phyloP scores from a whole-genome alignment of 148 eudicot genomes.

The Rhododendron ovatum region DNA sequence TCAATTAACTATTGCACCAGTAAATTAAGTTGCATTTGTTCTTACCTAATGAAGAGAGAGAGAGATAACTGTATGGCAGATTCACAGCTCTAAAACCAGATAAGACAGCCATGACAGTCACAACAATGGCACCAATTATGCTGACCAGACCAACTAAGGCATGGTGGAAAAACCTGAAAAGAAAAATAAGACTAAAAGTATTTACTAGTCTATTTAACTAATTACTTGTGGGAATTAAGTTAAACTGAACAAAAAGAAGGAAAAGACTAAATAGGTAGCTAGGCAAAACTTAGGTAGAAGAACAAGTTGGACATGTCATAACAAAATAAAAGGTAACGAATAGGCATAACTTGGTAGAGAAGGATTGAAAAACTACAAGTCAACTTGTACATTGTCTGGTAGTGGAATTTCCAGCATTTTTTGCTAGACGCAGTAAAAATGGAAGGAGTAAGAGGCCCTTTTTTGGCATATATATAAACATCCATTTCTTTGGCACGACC shows the following conservation, averaged over 20 bases:
- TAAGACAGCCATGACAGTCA: constrained; percentile 90
- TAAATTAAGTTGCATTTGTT: constrained; percentile 12
- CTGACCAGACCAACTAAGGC: constrained; percentile 75
- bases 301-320: background rate
- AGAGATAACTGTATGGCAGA: constrained; percentile 86
- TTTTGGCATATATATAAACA: background rate
- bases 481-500: background rate
- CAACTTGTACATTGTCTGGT: background rate
- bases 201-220: background rate
- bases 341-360: background rate
- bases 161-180: constrained; percentile 87
- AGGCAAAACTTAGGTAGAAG: background rate
- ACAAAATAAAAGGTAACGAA: background rate
- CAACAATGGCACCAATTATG: constrained; percentile 96
- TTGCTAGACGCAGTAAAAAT: background rate
- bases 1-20: background rate
- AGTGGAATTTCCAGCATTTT: background rate
- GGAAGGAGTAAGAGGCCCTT: background rate
- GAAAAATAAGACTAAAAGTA: background rate
- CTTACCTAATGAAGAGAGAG: constrained; percentile 38
- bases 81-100: constrained; percentile 99
- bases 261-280: background rate
- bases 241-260: background rate
- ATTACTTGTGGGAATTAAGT: background rate
- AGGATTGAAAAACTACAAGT: background rate